These are phyloP conservation scores for Tolypocladium ophioglossoides DNA, from an alignment of 2,329 filamentous ascomycete species.

Conservation along the genomic window DNA sequence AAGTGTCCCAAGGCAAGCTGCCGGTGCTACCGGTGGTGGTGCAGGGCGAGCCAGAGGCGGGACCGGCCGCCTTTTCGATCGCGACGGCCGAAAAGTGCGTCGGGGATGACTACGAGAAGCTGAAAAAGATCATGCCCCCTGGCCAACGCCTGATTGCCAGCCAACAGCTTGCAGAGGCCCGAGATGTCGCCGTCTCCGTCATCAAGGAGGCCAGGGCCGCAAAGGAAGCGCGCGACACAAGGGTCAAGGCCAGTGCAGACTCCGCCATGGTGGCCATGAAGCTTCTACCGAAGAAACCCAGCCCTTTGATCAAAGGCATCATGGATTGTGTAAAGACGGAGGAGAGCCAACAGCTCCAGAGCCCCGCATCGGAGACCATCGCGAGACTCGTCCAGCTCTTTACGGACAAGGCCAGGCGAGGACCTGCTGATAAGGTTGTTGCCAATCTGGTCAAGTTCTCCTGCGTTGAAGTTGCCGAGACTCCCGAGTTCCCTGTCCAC, in stretches of 20 bases:
- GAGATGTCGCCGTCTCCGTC: conserved; percentile 55
- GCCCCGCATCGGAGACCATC: conserved; percentile 75
- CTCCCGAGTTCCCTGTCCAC: conserved; percentile 85
- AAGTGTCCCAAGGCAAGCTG: conserved; percentile 63
- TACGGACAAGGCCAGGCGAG: conserved; percentile 65
- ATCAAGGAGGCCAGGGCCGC: conserved; percentile 71
- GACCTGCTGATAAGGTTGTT: conserved; percentile 90
- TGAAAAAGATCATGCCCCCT: conserved; percentile 82
- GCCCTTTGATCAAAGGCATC: conserved; percentile 84
- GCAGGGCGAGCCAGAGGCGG: conserved; percentile 85
- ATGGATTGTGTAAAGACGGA: conserved; percentile 98
- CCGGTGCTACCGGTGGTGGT: conserved; percentile 82
- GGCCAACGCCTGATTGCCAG: conserved; percentile 78
- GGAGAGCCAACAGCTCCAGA: conserved; percentile 81
- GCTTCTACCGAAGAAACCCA: conserved; percentile 85
- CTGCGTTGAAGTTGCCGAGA: conserved; percentile 95
- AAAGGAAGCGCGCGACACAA: conserved; percentile 74
- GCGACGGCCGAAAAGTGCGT: conserved; percentile 81
- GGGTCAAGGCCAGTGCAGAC: conserved; percentile 77
- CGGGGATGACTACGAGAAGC: conserved; percentile 70
- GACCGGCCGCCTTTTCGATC: conserved; percentile 85
- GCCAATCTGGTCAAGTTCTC: conserved; percentile 95
- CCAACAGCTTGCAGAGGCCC: conserved; percentile 69
- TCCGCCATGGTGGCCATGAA: conserved; percentile 83
- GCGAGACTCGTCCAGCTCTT: conserved; percentile 80